Percentiles rank a stretch among this genome's conserved stretches.
These are phyloP conservation scores for Melaleuca alternifolia DNA, from an alignment of 345 rosid genomes.

Conservation along the genomic window DNA sequence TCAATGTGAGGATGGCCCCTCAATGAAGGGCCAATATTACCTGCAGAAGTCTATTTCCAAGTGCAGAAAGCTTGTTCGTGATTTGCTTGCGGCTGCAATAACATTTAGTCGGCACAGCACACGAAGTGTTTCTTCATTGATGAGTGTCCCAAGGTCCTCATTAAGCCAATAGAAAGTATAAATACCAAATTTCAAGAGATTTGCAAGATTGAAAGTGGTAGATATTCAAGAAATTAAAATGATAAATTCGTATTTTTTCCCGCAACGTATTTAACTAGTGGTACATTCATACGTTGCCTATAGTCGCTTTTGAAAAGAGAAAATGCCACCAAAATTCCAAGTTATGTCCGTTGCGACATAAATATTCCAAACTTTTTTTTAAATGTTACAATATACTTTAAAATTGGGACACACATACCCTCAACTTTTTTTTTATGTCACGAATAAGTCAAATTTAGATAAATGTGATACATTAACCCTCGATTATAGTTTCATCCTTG, in stretches of 20 bases:
- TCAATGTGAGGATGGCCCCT: no score
- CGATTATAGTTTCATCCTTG: not conserved
- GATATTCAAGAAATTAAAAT: not conserved
- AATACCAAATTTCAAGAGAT: not conserved
- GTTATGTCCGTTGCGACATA: no score
- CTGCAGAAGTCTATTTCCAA: no score
- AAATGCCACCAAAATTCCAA: not conserved
- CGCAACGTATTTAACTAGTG: not conserved
- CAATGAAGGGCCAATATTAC: no score
- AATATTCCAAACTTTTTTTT: not conserved
- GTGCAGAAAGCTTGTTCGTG: not conserved
- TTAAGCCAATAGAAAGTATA: not conserved
- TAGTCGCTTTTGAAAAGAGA: not conserved
- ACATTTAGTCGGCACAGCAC: not conserved
- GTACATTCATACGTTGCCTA: rapidly evolving
- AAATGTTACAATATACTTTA: not conserved
- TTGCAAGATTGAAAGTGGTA: not conserved
- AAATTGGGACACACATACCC: not conserved
- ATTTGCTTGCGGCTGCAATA: not conserved
- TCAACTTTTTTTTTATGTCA: no score
- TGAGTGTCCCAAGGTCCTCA: not conserved
- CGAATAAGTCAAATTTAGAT: not conserved
- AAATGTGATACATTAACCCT: not conserved
- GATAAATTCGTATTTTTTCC: not conserved
- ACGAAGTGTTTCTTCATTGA: rapidly evolving